Conservation (phyloP, 495 filamentous ascomycete genomes). For the Umbilicaria muhlenbergii region DNA sequence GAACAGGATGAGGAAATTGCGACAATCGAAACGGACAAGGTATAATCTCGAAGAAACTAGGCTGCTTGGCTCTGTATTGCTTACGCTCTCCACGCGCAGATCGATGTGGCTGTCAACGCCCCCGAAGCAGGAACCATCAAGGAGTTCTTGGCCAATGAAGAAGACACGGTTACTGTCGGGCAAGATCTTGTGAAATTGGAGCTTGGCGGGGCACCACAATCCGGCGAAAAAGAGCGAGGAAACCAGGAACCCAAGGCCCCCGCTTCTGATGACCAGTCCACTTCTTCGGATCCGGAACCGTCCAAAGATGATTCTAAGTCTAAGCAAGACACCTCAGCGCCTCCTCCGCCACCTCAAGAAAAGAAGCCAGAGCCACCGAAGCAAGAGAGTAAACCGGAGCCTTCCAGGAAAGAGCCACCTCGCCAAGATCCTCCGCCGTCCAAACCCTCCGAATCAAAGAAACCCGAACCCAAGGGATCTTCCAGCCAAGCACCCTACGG, state of each 20-base stretch:
- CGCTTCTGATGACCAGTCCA: slow-evolving; percentile 38
- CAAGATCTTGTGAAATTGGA: slow-evolving; percentile 82
- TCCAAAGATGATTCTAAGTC: slow-evolving; percentile 32
- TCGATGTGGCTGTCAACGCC: slow-evolving; percentile 90
- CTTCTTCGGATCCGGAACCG: slow-evolving; percentile 38
- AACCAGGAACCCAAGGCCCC: slow-evolving; percentile 42
- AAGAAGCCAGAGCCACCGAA: slow-evolving; percentile 25
- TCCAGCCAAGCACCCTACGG: slow-evolving; percentile 32
- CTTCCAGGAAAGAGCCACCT: slow-evolving; percentile 14
- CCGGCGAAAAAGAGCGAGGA: slow-evolving; percentile 33
- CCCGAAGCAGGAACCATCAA: slow-evolving; percentile 83
- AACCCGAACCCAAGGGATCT: slow-evolving; percentile 20
- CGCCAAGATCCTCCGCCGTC: slow-evolving; percentile 17
- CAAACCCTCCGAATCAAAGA: slow-evolving; percentile 16
- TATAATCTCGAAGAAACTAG: slow-evolving; percentile 20
- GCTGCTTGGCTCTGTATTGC: not conserved
- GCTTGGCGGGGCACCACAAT: slow-evolving; percentile 44
- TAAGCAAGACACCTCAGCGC: slow-evolving; percentile 21
- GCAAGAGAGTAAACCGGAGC: slow-evolving; percentile 28
- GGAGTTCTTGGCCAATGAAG: slow-evolving; percentile 83
- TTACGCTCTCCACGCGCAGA: slow-evolving; percentile 34
- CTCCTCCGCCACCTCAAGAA: slow-evolving; percentile 19
- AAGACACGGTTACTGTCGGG: slow-evolving; percentile 90
- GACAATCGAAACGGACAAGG: slow-evolving; percentile 99
- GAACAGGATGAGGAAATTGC: slow-evolving; percentile 96